These are phyloP conservation scores for Cerrena zonata DNA, from an alignment of 1,284 basidiomycete genomes.

Conservation along the genomic window DNA sequence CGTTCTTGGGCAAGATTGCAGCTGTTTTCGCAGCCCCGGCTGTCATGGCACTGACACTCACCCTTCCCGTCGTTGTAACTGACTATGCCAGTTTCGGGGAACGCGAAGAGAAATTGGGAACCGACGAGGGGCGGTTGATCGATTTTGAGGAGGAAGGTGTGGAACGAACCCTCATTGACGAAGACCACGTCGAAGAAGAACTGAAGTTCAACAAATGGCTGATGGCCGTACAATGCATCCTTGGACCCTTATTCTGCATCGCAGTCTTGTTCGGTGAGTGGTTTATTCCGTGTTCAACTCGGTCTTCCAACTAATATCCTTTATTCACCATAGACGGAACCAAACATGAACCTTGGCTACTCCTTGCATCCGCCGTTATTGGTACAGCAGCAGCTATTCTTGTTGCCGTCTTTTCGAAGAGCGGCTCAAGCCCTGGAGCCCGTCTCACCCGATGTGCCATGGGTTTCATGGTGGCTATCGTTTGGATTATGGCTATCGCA, in stretches of 20 bases:
- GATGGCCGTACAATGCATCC: constrained; percentile 71
- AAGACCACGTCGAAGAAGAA: constrained; percentile 60
- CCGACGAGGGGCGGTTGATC: constrained; percentile 34
- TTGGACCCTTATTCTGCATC: constrained; percentile 76
- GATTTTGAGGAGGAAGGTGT: constrained; percentile 70
- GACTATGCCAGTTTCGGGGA: constrained; percentile 38
- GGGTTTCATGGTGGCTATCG: constrained; percentile 83
- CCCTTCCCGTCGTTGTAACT: constrained; percentile 84
- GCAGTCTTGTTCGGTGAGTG: constrained; percentile 68
- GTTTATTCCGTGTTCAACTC: constrained; percentile 8
- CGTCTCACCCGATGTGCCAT: constrained; percentile 77
- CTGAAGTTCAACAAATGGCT: constrained; percentile 76
- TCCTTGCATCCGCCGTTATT: constrained; percentile 48
- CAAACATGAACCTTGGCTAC: constrained; percentile 46
- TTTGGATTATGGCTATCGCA: constrained; percentile 95
- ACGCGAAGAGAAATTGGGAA: constrained; percentile 41
- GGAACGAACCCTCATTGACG: constrained; percentile 56
- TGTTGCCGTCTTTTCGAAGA: constrained; percentile 58
- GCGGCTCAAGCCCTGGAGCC: constrained; percentile 54
- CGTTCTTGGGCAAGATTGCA: constrained; percentile 62
- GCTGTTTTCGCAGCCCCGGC: constrained; percentile 83
- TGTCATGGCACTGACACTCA: constrained; percentile 80
- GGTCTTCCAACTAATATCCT: constrained; percentile 5
- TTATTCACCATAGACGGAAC: constrained; percentile 43
- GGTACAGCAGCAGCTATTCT: constrained; percentile 53